phyloP scores from a whole-genome alignment of 257 asterid genomes.

The Vinca minor region DNA sequence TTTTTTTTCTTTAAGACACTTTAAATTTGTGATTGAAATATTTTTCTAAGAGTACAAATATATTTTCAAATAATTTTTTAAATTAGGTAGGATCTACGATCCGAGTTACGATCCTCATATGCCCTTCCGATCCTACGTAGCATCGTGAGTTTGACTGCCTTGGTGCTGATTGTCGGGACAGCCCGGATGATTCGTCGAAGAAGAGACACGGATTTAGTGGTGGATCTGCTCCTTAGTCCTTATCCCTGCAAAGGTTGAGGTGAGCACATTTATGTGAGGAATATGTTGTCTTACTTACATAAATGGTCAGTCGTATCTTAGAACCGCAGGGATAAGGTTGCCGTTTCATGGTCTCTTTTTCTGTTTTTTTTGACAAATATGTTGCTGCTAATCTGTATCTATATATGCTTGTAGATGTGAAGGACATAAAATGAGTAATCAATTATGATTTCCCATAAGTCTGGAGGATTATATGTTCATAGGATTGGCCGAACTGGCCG shows the following conservation, averaged over 20 bases:
- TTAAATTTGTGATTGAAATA: too few species aligned
- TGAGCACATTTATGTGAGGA: conserved; percentile 62
- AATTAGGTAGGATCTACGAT: too few species aligned
- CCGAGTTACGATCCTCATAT: too few species aligned
- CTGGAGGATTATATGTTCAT: conserved; percentile 94
- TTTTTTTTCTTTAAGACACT: too few species aligned
- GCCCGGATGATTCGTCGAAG: conserved; percentile 84
- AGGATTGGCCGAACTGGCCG: conserved; percentile 97
- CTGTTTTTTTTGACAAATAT: conserved; percentile 3
- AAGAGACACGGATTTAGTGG: conserved; percentile 41
- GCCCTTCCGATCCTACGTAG: too few species aligned
- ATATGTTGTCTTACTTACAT: conserved; percentile 60
- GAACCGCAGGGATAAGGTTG: conserved; percentile 97
- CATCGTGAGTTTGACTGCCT: too few species aligned
- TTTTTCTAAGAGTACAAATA: too few species aligned
- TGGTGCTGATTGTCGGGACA: conserved; percentile 67
- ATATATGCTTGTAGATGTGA: conserved; percentile 61
- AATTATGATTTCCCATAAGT: conserved; percentile 76
- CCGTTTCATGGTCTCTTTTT: conserved; percentile 20
- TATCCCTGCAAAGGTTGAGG: conserved; percentile 98
- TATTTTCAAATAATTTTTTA: too few species aligned
- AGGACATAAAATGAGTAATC: conserved; percentile 85
- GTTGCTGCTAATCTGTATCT: conserved; percentile 14
- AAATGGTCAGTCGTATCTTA: conserved; percentile 45
- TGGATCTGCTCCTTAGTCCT: conserved; percentile 84